Evolutionary conservation across 106 monocot species (phyloP).

Genomic region (Platanthera zijinensis): DNA sequence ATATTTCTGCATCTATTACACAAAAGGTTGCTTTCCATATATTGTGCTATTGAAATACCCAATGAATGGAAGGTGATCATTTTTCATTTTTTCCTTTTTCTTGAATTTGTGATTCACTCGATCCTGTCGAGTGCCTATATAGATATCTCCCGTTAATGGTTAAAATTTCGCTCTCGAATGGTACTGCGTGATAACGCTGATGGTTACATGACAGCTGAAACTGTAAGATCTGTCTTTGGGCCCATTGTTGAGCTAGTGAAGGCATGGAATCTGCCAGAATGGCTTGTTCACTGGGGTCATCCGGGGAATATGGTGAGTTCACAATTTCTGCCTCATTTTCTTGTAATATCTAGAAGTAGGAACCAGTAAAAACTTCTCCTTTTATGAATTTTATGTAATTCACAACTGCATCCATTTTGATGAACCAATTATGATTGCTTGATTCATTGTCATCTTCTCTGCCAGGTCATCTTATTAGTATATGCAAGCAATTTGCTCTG

Average conservation of each 20-base stretch:
- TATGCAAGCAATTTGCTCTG: background rate
- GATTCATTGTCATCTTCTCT: background rate
- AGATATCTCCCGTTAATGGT: background rate
- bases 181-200: background rate
- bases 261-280: conserved; percentile 68
- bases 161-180: no score
- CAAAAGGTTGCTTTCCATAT: no score
- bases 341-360: background rate
- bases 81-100: no score
- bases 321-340: background rate
- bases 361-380: no score
- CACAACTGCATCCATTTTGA: background rate
- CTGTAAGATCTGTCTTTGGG: conserved; percentile 55
- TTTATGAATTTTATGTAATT: no score
- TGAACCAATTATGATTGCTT: no score
- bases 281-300: conserved; percentile 98
- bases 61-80: no score
- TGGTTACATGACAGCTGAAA: conserved; percentile 33
- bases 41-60: no score
- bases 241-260: conserved; percentile 82
- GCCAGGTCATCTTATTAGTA: background rate
- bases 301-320: conserved; percentile 78
- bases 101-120: no score
- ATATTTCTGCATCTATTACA: no score
- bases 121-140: no score